Percentiles rank a stretch among this genome's conserved stretches.
phyloP scores from a whole-genome alignment of 805 yeast species.

The Suhomyces sp. region DNA sequence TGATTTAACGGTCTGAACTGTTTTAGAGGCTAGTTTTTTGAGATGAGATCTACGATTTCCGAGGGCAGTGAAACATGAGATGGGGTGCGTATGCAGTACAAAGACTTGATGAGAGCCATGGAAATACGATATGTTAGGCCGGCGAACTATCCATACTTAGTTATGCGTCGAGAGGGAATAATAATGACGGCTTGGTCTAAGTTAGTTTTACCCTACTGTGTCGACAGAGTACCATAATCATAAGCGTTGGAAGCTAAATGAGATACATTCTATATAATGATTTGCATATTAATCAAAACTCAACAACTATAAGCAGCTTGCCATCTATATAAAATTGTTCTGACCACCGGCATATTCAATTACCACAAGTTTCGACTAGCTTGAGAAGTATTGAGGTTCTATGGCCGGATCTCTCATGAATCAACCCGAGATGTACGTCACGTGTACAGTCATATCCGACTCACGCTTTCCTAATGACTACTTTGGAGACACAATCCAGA shows the following conservation, averaged over 20 bases:
- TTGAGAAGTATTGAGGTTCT: not conserved
- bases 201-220: not conserved
- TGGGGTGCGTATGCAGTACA: not conserved
- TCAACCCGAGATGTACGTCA: not conserved
- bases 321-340: not conserved
- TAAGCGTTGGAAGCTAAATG: not conserved
- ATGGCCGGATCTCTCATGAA: not conserved
- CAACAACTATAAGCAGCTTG: not conserved
- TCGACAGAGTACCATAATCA: not conserved
- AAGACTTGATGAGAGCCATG: not conserved
- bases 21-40: not conserved
- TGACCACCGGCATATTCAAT: not conserved
- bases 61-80: not conserved
- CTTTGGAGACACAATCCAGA: not conserved
- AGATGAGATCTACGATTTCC: constrained; percentile 4
- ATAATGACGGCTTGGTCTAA: not conserved
- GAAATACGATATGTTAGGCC: not conserved
- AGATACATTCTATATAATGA: not conserved
- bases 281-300: too few species aligned
- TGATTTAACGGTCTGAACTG: not conserved
- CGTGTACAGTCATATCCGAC: not conserved
- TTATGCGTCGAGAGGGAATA: not conserved
- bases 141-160: not conserved
- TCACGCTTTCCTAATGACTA: not conserved
- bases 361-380: not conserved